These are phyloP conservation scores for Pharus latifolius DNA, from an alignment of 176 grass and related monocot species.

Conservation along the genomic window DNA sequence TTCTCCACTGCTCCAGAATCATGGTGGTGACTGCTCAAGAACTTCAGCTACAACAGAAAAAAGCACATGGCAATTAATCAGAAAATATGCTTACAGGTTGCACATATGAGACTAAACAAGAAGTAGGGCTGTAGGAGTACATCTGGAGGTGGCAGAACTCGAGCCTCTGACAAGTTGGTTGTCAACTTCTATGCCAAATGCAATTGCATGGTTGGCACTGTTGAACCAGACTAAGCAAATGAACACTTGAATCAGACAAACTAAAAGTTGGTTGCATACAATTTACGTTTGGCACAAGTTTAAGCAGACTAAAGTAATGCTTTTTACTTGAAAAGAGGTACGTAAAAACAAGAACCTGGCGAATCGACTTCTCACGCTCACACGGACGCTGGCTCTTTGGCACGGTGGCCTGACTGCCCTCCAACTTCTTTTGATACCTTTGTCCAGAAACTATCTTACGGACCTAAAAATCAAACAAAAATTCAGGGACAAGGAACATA, in stretches of 20 bases:
- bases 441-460: slow-evolving; percentile 57
- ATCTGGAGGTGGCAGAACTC: slow-evolving; percentile 38
- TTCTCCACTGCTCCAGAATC: slow-evolving; percentile 15
- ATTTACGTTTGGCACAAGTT: background rate
- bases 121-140: slow-evolving; percentile 23
- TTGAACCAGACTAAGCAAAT: slow-evolving; percentile 43
- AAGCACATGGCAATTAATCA: background rate
- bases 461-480: slow-evolving; percentile 24
- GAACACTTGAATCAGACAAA: background rate
- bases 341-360: slow-evolving; percentile 14
- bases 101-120: background rate
- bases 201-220: slow-evolving; percentile 28
- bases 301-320: too few relatives aligned
- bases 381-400: slow-evolving; percentile 25
- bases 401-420: slow-evolving; percentile 7
- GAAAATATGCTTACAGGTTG: background rate
- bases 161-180: slow-evolving; percentile 31
- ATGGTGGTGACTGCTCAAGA: too few relatives aligned
- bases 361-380: slow-evolving; percentile 17
- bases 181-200: slow-evolving; percentile 64
- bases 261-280: background rate
- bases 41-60: slow-evolving; percentile 34
- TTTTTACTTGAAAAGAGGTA: too few relatives aligned
- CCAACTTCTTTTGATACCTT: slow-evolving; percentile 48
- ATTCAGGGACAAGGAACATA: background rate